A percentile compares a stretch with the other conserved stretches of the same genome.
phyloP scores from a whole-genome alignment of 352 stramenopile species.

The Pilasporangium apinafurcum region DNA sequence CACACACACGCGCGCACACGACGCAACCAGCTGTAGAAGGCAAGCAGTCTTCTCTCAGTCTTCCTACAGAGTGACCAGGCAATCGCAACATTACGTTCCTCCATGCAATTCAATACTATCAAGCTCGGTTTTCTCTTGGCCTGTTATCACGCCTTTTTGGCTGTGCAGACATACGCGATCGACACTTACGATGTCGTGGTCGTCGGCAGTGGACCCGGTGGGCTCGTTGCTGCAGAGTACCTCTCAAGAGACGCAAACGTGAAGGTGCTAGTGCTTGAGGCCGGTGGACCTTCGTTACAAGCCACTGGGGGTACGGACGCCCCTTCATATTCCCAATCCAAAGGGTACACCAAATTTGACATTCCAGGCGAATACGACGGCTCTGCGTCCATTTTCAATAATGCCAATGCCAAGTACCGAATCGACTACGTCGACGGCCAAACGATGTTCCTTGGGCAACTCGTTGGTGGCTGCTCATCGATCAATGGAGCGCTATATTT shows the following conservation, averaged over 20 bases:
- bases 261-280: conserved; percentile 25
- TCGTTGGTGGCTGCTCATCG: conserved; percentile 70
- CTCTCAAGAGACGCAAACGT: conserved; percentile 14
- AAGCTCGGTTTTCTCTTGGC: too few relatives aligned
- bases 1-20: too few relatives aligned
- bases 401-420: conserved; percentile 33
- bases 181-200: conserved; percentile 20
- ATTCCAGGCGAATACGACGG: conserved; percentile 58
- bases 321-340: conserved; percentile 28
- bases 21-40: too few relatives aligned
- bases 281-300: conserved; percentile 27
- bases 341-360: conserved; percentile 58
- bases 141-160: too few relatives aligned
- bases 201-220: conserved; percentile 19
- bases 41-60: too few relatives aligned
- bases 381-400: conserved; percentile 27
- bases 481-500: conserved; percentile 82
- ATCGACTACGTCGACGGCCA: conserved; percentile 31
- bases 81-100: too few relatives aligned
- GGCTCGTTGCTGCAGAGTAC: conserved; percentile 19
- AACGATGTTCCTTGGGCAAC: conserved; percentile 56
- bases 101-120: too few relatives aligned
- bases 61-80: too few relatives aligned
- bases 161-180: too few relatives aligned
- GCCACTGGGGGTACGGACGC: conserved; percentile 32